Base-by-base conservation (phyloP, 2,329 filamentous ascomycete genomes). In the Lasiodiplodia theobromae region DNA sequence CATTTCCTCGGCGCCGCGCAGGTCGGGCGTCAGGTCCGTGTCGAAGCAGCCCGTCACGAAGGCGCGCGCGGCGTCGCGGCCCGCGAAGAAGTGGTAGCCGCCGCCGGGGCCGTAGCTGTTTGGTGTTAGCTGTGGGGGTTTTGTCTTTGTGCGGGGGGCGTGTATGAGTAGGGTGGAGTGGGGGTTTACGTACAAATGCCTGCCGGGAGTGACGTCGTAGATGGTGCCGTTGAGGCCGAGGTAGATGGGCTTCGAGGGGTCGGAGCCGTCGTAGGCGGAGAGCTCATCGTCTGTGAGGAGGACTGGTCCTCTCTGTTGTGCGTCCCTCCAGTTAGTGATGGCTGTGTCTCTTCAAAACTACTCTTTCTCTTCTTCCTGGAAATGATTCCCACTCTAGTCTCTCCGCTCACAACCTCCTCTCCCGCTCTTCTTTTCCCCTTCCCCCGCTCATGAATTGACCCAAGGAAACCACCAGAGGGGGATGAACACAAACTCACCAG, bases 11-110 rank as follows among this genome's bases (percentile, higher is more conserved):
- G 93, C 91, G 56, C 96, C 96, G 70, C 92, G 88, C 78, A 97
- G 82, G 82, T 99, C 96, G 3, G 92, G 86, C 2, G 90, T 96
- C 38, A 90, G 84, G 83, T 99, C 96, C 71, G 93, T 91, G 49
- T 88, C 83, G 82, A 99, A 99, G 80, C 96, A 99, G 21, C 93
- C 93, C 2, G 96, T 98, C 23, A 99, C 89, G 80, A 94, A 99
- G 23, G 91, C 93, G 60, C 96, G 91, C 16, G 92, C 89, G 40
- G 95, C 94, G 80, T 99, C 96, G 71, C 86, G 86, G 70, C 95
- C 96, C 0, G 94, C 88, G 79, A 99, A 97, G 82, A 91, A 90
- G 75, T 90, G 86, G 84, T 99, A 99, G 47, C 89, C 89, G 4
- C 94, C 96, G 34, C 93, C 94, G 0, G 94, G 86, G 80, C 73